phyloP scores from a whole-genome alignment of 768 basidiomycete genomes.

The Cyclocybe aegerita region DNA sequence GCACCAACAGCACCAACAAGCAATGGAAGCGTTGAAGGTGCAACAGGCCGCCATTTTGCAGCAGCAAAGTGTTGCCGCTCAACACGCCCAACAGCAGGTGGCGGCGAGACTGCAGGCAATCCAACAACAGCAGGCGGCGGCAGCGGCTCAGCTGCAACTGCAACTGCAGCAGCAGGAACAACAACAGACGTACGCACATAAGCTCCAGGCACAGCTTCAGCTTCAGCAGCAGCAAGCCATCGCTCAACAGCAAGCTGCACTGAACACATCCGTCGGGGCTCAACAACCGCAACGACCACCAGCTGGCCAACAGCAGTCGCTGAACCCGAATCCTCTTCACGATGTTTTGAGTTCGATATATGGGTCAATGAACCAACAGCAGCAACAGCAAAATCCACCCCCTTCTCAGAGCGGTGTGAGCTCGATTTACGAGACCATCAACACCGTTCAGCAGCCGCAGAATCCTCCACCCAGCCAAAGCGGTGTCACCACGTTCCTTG shows the following conservation, averaged over 20 bases:
- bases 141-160: conserved; percentile 5
- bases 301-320: background rate
- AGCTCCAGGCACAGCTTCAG: background rate
- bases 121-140: conserved; percentile 8
- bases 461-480: conserved; percentile 8
- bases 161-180: conserved; percentile 7
- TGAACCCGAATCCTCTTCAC: background rate
- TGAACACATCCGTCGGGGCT: background rate
- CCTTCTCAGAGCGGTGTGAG: background rate
- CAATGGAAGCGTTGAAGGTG: background rate
- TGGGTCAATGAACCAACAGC: background rate
- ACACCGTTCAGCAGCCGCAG: no score
- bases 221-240: conserved; percentile 6
- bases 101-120: background rate
- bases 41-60: conserved; percentile 2
- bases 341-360: background rate
- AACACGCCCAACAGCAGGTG: background rate
- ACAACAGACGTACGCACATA: conserved; percentile 9
- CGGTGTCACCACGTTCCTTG: conserved; percentile 4
- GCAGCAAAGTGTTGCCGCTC: background rate
- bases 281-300: conserved; percentile 1
- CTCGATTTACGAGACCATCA: no score
- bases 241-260: conserved; percentile 3
- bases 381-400: conserved; percentile 7
- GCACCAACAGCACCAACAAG: conserved; percentile 3